Conservation (phyloP, 1,284 basidiomycete genomes). For the Vanrija pseudolonga region DNA sequence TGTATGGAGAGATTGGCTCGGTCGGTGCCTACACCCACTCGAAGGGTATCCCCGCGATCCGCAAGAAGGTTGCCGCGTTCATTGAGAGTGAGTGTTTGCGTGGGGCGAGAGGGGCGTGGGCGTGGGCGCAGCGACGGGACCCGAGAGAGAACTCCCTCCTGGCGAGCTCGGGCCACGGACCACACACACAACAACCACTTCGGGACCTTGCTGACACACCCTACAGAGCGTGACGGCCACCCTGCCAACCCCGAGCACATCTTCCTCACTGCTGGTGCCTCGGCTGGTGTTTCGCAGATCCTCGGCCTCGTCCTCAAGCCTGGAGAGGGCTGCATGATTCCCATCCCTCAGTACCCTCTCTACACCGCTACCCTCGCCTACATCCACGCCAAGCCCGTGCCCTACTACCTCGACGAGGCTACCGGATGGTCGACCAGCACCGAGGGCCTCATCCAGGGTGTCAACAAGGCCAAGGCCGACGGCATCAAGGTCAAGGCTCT, state of each 20-base stretch:
- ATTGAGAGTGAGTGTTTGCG: slow-evolving; percentile 62
- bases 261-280: slow-evolving; percentile 92
- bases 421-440: slow-evolving; percentile 82
- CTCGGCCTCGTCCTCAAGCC: slow-evolving; percentile 52
- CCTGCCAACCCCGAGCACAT: slow-evolving; percentile 79
- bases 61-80: slow-evolving; percentile 84
- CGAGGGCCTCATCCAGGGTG: slow-evolving; percentile 62
- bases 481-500: slow-evolving; percentile 71
- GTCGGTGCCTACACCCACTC: slow-evolving; percentile 95
- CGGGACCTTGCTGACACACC: neutral
- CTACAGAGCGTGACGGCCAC: slow-evolving; percentile 78
- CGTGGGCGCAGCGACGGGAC: neutral
- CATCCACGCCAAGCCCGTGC: slow-evolving; percentile 72
- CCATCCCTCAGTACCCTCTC: slow-evolving; percentile 96
- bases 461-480: slow-evolving; percentile 64
- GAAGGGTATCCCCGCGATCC: slow-evolving; percentile 85
- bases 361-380: slow-evolving; percentile 93
- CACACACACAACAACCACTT: neutral
- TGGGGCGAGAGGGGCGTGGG: neutral
- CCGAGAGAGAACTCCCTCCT: neutral
- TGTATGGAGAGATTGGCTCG: slow-evolving; percentile 83
- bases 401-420: slow-evolving; percentile 83
- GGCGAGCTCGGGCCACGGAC: neutral
- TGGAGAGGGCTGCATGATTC: slow-evolving; percentile 60
- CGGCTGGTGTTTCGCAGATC: slow-evolving; percentile 82